Evolutionary conservation across 1,284 basidiomycete species (phyloP), one percentile per base, ranked within the genome.

Genomic region (Boletus mariae): DNA sequence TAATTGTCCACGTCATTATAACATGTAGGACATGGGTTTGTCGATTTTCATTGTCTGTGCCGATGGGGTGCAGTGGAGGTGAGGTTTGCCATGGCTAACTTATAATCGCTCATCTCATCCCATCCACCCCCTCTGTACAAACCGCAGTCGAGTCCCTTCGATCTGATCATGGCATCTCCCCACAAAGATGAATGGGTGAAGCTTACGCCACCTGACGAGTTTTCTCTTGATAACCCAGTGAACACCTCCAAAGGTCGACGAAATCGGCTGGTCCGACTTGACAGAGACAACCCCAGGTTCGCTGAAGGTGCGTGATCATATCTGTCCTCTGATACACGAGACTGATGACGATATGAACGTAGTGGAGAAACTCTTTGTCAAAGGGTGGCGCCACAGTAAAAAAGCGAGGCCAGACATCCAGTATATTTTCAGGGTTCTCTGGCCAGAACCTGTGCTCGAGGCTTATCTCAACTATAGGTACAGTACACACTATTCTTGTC

Each of bases 381-480:
- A 74, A 55, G 79, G 79, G 34, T 85, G 83, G 83, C 75, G 71
- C 49, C 83, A 85, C 61, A 73, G 75, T 2, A 71, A 79, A 51
- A 85, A 83, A 60, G 57, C 66, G 9, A 72, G 64, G 50, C 83
- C 81, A 5, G 67, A 70, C n/a, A 66, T 85, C 28, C 75, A 74
- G 40, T 72, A 73, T 13, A 69, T 85, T 9, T 84, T 78, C 63
- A 80, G 77, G 60, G 69, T 85, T 34, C 61, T 80, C 44, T 76
- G 73, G 47, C 66, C 79, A 13, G 71, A 78, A 53, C 60, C 73
- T 7, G 69, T 57, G 29, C 66, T 83, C 6, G 69, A 75, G 42
- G 67, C 74, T n/a, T 85, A 76, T 60, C 66, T 76, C 40, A 60
- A 71, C 43, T 77, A 85, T 58, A 74, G 76, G 83, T 82, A 57